Evolutionary conservation across 192 early-diverging fungal species (phyloP), one percentile per base, ranked within the genome.

Genomic region (Entomortierella beljakovae): DNA sequence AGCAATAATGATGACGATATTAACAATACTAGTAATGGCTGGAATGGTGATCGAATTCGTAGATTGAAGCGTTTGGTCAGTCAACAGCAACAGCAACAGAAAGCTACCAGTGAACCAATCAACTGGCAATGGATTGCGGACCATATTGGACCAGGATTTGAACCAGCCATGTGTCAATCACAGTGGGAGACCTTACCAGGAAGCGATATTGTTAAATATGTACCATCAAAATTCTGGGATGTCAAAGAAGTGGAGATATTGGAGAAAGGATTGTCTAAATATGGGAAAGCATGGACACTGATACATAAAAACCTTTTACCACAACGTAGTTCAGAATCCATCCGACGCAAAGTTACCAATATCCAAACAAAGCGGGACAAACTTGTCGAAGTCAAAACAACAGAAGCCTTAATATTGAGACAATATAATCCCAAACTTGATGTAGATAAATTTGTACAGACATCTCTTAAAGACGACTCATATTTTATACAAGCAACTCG

Each of bases 71-170:
- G 68, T 6, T 57, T 79, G 3, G 68, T 79, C 3, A 32, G 34
- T 10, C 75, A 79, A 35, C 75, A 79, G 16, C 75, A 59, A 25
- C 61, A 59, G 15, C 75, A 70, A 5, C 48, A 53, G 16, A 29
- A 46, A 1, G 22, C 22, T 4, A 53, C 67, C 9, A 56, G 61
- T 5, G 53, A 54, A 0, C 22, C 66, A 0, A 43, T 79, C 29
- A 62, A 79, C 42, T 79, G 75, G 75, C 2, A n/a, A 18, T 79
- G 75, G 75, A 62, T 79, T 23, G 75, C 75, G 10, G 68, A 79
- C 3, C 75, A 79, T 28, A 79, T 79, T 43, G 75, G 67, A 13
- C 67, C 75, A 23, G 67, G 59, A 1, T 50, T 70, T 25, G 56
- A 69, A 32, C 54, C 50, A 11, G 52, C 42, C 40, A 79, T 70